Conservation (phyloP, 176 grass and related monocot species). For the Elaeis guineensis region DNA sequence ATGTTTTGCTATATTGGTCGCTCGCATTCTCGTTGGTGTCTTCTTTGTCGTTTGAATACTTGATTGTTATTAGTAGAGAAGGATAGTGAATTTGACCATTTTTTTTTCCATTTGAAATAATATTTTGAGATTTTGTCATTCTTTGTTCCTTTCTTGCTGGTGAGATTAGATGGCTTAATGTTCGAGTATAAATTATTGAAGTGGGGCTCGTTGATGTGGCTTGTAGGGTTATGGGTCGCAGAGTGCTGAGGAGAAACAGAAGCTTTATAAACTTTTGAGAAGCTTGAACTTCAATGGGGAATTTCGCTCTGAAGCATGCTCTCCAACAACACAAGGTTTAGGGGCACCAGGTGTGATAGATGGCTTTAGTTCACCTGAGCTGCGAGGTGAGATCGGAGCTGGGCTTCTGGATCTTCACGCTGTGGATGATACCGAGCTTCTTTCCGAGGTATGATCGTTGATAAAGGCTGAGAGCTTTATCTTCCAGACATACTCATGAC, state of each 20-base stretch:
- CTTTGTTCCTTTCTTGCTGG: too few relatives aligned
- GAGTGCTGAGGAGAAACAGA: slow-evolving; percentile 19
- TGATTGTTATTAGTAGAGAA: too few relatives aligned
- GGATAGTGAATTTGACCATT: too few relatives aligned
- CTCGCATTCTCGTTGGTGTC: too few relatives aligned
- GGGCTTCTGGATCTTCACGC: slow-evolving; percentile 43
- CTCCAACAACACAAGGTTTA: slow-evolving; percentile 2
- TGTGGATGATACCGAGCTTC: slow-evolving; percentile 20
- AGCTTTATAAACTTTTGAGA: slow-evolving; percentile 16
- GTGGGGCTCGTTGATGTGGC: slow-evolving; percentile 22
- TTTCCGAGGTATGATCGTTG: slow-evolving; percentile 28
- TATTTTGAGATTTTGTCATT: too few relatives aligned
- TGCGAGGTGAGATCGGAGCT: slow-evolving; percentile 16
- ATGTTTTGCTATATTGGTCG: too few relatives aligned
- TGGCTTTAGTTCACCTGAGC: slow-evolving; percentile 18
- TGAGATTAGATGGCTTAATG: too few relatives aligned
- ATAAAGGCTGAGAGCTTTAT: not conserved
- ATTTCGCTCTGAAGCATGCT: slow-evolving; percentile 8
- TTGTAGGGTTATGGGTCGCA: slow-evolving; percentile 26
- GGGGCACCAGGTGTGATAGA: slow-evolving; percentile 1
- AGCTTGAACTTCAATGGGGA: slow-evolving; percentile 19
- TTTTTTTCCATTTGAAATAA: too few relatives aligned
- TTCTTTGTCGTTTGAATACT: too few relatives aligned
- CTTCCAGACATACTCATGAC: too few relatives aligned
- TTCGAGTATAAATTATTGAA: too few relatives aligned